Percentiles rank a stretch among this genome's conserved stretches.
Evolutionary conservation across 192 early-diverging fungal genomes (phyloP).

Genomic region (Entomortierella lignicola): DNA sequence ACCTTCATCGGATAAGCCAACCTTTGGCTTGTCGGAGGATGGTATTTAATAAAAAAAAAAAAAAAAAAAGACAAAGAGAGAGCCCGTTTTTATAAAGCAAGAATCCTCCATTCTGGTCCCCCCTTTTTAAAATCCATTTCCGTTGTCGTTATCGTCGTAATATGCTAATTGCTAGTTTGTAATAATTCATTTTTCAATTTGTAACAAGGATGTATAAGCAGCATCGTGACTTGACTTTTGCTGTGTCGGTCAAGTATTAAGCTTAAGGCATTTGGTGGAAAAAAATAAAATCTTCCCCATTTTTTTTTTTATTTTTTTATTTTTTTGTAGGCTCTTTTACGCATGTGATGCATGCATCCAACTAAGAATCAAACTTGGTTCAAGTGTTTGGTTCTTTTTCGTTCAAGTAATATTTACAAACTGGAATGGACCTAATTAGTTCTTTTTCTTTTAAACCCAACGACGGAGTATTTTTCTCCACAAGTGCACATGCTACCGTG

Average conservation of each 20-base stretch:
- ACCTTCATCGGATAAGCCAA: background rate
- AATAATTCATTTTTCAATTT: background rate
- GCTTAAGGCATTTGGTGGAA: too few relatives aligned
- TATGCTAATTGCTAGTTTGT: background rate
- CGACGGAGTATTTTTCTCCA: background rate
- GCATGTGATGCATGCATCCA: conserved; percentile 1
- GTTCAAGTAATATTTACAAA: too few relatives aligned
- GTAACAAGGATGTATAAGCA: background rate
- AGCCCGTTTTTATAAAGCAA: conserved; percentile 5
- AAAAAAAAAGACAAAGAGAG: too few relatives aligned
- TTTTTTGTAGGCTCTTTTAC: background rate
- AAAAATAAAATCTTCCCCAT: background rate
- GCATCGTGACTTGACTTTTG: too few relatives aligned
- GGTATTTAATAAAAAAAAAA: background rate
- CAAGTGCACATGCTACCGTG: conserved; percentile 2
- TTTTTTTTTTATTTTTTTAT: conserved; percentile 3
- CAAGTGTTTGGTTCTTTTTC: background rate
- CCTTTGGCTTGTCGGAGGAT: background rate
- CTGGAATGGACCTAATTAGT: too few relatives aligned
- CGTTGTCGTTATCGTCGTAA: too few relatives aligned
- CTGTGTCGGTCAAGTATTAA: too few relatives aligned
- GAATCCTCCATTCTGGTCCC: background rate
- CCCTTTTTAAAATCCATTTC: too few relatives aligned
- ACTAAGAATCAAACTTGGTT: background rate
- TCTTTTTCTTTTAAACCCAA: background rate